Evolutionary conservation across 2,329 filamentous ascomycete genomes (phyloP).

Genomic region (Ceratocystis alfenasii): DNA sequence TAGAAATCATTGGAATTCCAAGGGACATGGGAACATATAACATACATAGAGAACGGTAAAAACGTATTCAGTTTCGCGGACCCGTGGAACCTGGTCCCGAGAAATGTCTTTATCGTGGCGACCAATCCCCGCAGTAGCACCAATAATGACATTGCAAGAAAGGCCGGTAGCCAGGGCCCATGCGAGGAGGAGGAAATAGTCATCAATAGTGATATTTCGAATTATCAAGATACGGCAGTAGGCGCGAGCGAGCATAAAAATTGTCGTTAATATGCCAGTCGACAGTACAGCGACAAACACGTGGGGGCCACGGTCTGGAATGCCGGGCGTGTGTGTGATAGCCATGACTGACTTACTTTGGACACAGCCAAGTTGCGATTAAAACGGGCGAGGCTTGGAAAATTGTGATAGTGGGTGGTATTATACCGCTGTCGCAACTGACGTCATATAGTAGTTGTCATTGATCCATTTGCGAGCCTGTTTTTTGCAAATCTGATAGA

Average conservation of each 20-base stretch:
- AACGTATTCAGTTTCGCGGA: constrained; percentile 51
- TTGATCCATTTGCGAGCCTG: neutral
- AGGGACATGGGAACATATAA: constrained; percentile 12
- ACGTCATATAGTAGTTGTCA: neutral
- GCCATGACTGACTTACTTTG: constrained; percentile 7
- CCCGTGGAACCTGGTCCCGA: constrained; percentile 33
- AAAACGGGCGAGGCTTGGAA: neutral
- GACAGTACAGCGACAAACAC: constrained; percentile 60
- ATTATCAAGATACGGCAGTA: constrained; percentile 63
- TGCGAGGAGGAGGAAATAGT: constrained; percentile 67
- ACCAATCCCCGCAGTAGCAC: constrained; percentile 54
- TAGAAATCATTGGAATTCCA: neutral
- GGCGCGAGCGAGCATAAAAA: constrained; percentile 65
- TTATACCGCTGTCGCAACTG: neutral
- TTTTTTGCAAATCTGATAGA: neutral
- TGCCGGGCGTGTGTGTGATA: constrained; percentile 9
- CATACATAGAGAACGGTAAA: constrained; percentile 52
- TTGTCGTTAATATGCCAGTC: constrained; percentile 55
- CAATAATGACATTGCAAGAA: constrained; percentile 54
- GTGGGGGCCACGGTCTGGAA: constrained; percentile 43
- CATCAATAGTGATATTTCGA: constrained; percentile 59
- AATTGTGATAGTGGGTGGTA: neutral
- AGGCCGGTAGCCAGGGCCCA: constrained; percentile 62
- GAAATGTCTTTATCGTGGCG: constrained; percentile 51
- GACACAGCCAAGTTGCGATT: neutral